Base-by-base conservation (phyloP, 1,139 yeast genomes). In the Magnusiomyces tetraspermus region DNA sequence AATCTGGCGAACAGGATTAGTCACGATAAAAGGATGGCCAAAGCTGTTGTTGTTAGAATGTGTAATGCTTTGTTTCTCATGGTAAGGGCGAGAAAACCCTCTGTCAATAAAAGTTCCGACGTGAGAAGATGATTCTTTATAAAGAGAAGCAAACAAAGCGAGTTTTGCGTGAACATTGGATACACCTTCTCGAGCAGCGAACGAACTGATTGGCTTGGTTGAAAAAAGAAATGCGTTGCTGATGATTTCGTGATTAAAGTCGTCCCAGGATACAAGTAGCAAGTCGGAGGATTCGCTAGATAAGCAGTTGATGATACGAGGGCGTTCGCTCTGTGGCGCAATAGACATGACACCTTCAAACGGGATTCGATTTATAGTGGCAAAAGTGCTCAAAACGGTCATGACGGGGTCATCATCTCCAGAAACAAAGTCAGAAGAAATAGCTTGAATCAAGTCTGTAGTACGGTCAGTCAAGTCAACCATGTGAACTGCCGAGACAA, bases 391-490 rank as follows among this genome's bases (percentile, higher is more conserved):
- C 52, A 80, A 72, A 31, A 80, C 78, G 43, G 78, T 73, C 53
- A 80, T 67, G 23, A 78, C 69, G 0, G 83, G 69, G 38, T 77
- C 75, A 41, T 76, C 71, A 38, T 72, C 71, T 41, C 69, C 71
- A 43, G 60, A 60, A 15, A 63, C 61, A 38, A 65, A 67, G 6
- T 61, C 63, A 46, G 66, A 65, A 1, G 71, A 63, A 2, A 86
- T 81, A 1, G 85, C 86, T 60, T 80, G 86, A 52, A 83, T 72
- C 50, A 83, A 67, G 64, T 83, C 85, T 0, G 86, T 80, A 0
- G 87, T 82, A 64, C 89, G 72, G 47, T 83, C 82, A 1, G 83
- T 77, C 53, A 83, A 71, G 42, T 79, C 78, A 54, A 82, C 73
- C 53, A 82, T 66, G 59, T 81, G 81, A 8, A 82, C 67, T 0